These are phyloP conservation scores for Dictyostelium capitatum DNA, from an alignment of 78 protist genomes.

Conservation along the genomic window DNA sequence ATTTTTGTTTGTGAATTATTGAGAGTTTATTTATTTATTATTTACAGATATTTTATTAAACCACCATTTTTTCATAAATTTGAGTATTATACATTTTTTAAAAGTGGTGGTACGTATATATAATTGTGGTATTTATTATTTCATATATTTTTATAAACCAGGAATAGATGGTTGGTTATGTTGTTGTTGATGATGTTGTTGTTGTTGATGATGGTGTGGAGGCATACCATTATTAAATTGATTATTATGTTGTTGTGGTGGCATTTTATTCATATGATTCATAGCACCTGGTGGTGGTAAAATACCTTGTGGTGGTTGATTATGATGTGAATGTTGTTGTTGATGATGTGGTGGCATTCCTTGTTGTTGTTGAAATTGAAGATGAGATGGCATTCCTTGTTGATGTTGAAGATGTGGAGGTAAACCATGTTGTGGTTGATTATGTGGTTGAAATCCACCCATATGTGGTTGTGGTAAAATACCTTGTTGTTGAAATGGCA, in stretches of 20 bases:
- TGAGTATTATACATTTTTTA: background rate
- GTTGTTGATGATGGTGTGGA: background rate
- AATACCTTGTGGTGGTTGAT: background rate
- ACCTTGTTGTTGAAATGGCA: background rate
- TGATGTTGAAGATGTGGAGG: background rate
- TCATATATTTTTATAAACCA: background rate
- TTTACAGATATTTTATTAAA: background rate
- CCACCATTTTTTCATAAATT: background rate
- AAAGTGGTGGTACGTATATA: background rate
- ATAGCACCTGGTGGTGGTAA: constrained; percentile 5
- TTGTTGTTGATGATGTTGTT: background rate
- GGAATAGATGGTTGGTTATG: constrained; percentile 4
- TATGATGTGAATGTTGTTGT: background rate
- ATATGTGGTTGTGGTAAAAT: background rate
- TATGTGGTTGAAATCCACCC: background rate
- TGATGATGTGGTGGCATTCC: constrained; percentile 1
- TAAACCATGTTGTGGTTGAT: background rate
- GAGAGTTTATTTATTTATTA: background rate
- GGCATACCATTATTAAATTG: background rate
- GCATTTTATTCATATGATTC: background rate
- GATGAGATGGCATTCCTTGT: background rate
- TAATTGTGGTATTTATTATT: background rate
- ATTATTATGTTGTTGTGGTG: background rate
- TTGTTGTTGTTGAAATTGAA: constrained; percentile 6
- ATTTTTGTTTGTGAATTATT: too few relatives aligned